A percentile compares a stretch with the other conserved stretches of the same genome.
These are phyloP conservation scores for Colletotrichum sidae DNA, from an alignment of 2,329 filamentous ascomycete species.

Conservation along the genomic window DNA sequence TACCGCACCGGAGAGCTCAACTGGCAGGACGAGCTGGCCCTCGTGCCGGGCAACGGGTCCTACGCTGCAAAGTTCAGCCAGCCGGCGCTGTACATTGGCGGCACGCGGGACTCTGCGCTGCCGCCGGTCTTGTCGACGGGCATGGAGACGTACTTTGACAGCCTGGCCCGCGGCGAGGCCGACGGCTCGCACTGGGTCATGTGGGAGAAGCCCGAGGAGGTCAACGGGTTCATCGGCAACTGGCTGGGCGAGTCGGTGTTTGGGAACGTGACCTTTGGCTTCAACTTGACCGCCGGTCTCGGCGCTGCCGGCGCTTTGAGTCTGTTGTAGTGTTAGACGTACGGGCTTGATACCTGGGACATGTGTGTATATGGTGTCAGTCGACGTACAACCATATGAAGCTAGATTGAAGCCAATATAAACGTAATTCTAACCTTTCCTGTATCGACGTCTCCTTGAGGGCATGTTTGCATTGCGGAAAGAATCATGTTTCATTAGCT, in stretches of 20 bases:
- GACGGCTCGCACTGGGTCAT: conserved; percentile 79
- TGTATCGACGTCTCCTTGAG: no score
- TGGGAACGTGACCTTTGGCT: conserved; percentile 13
- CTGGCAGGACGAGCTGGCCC: conserved; percentile 76
- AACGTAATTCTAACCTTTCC: no score
- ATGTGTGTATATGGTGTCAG: no score
- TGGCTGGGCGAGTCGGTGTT: conserved; percentile 24
- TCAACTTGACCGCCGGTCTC: conserved; percentile 12
- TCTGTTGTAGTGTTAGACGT: no score
- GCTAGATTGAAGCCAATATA: no score
- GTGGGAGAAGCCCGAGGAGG: conserved; percentile 73
- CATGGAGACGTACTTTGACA: conserved; percentile 74
- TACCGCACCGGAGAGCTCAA: conserved; percentile 83
- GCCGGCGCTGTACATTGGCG: conserved; percentile 77
- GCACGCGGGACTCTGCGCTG: conserved; percentile 73
- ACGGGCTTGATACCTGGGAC: no score
- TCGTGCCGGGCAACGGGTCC: conserved; percentile 63
- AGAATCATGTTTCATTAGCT: no score
- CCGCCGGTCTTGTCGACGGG: conserved; percentile 72
- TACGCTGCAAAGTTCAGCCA: conserved; percentile 56
- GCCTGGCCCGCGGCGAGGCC: conserved; percentile 70
- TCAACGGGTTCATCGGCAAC: conserved; percentile 59
- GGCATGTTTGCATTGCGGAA: no score
- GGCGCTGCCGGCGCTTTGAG: no score
- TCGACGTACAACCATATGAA: no score